Evolutionary conservation across 495 filamentous ascomycete genomes (phyloP).

Genomic region (Amniculicola lignicola): DNA sequence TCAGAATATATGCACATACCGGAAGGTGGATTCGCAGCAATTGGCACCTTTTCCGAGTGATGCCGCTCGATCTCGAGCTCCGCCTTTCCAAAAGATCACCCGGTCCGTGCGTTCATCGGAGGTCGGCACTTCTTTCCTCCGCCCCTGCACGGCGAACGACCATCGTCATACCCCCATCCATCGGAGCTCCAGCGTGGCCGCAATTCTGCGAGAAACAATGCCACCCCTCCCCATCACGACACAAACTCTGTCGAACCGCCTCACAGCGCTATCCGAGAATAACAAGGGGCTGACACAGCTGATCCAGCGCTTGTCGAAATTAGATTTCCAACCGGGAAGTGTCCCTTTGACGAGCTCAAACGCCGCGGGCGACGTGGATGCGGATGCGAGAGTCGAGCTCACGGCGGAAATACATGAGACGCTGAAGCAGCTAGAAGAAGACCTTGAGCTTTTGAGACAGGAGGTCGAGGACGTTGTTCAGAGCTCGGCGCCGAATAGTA

Average conservation of each 20-base stretch:
- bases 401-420: conserved; percentile 75
- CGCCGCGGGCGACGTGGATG: conserved; percentile 53
- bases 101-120: conserved; percentile 15
- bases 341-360: conserved; percentile 52
- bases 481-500: conserved; percentile 41
- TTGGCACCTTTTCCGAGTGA: too few species aligned
- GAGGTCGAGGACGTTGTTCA: conserved; percentile 63
- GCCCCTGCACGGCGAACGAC: neutral
- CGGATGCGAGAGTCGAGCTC: conserved; percentile 72
- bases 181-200: too few species aligned
- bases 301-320: conserved; percentile 67
- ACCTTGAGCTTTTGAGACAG: conserved; percentile 75
- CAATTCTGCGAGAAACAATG: conserved; percentile 16
- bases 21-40: too few species aligned
- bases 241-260: conserved; percentile 60
- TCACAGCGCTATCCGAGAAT: conserved; percentile 64
- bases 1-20: too few species aligned
- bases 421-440: conserved; percentile 80
- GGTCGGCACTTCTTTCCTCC: conserved; percentile 13
- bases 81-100: too few species aligned
- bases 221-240: conserved; percentile 50
- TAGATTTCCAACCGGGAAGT: conserved; percentile 62
- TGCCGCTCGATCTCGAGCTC: too few species aligned
- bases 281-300: conserved; percentile 68
- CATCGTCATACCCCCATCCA: conserved; percentile 31